Conservation (phyloP, 1,284 basidiomycete species). For the Ceratobasidium sp. region DNA sequence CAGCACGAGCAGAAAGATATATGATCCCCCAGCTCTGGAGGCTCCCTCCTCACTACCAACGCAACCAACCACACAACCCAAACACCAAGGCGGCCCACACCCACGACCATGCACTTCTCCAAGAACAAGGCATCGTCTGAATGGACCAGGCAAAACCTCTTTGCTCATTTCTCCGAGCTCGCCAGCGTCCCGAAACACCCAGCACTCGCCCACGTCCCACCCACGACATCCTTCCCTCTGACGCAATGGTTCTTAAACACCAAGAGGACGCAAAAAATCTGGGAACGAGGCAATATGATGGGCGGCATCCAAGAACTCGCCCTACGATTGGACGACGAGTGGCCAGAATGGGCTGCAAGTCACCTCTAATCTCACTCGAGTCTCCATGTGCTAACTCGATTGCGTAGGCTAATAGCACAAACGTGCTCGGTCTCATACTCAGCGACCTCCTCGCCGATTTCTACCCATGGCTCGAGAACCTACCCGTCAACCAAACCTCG, state of each 20-base stretch:
- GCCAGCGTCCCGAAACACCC: constrained; percentile 16
- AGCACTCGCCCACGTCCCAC: neutral
- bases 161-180: constrained; percentile 21
- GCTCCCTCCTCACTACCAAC: neutral
- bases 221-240: neutral
- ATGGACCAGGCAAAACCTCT: constrained; percentile 9
- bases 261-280: neutral
- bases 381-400: neutral
- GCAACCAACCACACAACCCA: neutral
- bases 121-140: neutral
- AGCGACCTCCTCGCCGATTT: neutral
- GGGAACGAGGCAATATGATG: neutral
- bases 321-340: constrained; percentile 12
- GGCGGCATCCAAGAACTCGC: constrained; percentile 1
- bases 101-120: neutral
- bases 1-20: neutral
- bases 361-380: neutral
- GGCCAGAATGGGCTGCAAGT: constrained; percentile 31
- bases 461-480: neutral
- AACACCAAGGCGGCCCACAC: neutral
- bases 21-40: neutral
- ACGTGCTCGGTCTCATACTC: constrained; percentile 21
- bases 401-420: constrained; percentile 14
- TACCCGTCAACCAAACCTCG: constrained; percentile 10
- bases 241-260: constrained; percentile 13